Evolutionary conservation across 805 yeast species (phyloP).

Genomic region (Sungouiozyma intestinalis): DNA sequence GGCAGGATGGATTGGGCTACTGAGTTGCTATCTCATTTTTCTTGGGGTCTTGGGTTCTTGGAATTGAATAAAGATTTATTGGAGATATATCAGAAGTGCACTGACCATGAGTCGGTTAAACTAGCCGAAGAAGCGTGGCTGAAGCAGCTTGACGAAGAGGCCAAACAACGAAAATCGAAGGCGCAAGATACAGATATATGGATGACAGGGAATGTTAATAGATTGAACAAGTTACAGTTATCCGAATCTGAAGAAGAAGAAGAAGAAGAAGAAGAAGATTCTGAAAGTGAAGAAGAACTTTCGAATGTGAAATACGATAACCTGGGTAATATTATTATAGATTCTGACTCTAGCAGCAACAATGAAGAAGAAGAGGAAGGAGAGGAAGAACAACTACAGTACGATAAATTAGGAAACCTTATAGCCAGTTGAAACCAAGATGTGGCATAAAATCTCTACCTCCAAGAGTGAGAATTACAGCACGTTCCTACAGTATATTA

Average conservation of each 20-base stretch:
- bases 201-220: constrained; percentile 71
- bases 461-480: too few relatives aligned
- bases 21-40: constrained; percentile 62
- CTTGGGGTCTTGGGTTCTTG: constrained; percentile 89
- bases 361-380: constrained; percentile 12
- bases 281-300: constrained; percentile 4
- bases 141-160: constrained; percentile 54
- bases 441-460: constrained; percentile 22
- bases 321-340: constrained; percentile 17
- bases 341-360: constrained; percentile 19
- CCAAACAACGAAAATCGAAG: constrained; percentile 46
- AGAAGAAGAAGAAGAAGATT: constrained; percentile 17
- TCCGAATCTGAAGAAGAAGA: constrained; percentile 11
- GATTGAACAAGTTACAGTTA: constrained; percentile 21
- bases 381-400: constrained; percentile 4
- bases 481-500: too few relatives aligned
- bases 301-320: constrained; percentile 11
- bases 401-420: constrained; percentile 17
- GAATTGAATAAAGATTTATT: constrained; percentile 72
- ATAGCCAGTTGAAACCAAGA: constrained; percentile 14
- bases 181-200: constrained; percentile 53
- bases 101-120: constrained; percentile 65
- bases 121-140: constrained; percentile 70
- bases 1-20: constrained; percentile 88
- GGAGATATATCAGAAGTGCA: constrained; percentile 64